Evolutionary conservation across 768 basidiomycete species (phyloP).

Genomic region (Suillus plorans): DNA sequence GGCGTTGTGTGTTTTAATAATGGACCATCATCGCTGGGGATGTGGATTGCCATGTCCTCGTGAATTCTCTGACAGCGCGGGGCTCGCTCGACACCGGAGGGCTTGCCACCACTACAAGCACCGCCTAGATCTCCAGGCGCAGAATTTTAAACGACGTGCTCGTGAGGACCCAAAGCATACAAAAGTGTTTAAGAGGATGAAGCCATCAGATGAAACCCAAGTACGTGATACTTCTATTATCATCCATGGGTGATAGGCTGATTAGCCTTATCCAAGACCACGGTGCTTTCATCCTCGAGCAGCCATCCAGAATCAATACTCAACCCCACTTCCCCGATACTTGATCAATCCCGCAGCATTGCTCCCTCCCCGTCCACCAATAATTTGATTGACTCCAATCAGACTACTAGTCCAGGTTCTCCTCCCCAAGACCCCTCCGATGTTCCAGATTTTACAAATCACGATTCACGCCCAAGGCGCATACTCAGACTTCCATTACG

Average conservation of each 20-base stretch:
- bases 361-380: neutral
- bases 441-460: neutral
- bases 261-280: neutral
- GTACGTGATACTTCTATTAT: neutral
- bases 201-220: neutral
- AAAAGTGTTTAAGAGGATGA: neutral
- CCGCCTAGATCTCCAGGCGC: neutral
- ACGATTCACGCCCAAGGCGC: neutral
- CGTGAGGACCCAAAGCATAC: neutral
- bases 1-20: neutral
- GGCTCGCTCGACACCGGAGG: neutral
- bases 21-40: neutral
- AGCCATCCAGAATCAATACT: too few relatives aligned
- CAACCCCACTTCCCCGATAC: neutral
- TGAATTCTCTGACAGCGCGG: neutral
- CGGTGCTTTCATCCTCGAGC: too few relatives aligned
- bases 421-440: neutral
- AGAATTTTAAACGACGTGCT: neutral
- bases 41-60: neutral
- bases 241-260: neutral
- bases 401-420: neutral
- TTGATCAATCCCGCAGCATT: neutral
- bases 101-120: neutral
- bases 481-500: neutral
- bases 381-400: neutral